A percentile compares a stretch with the other conserved stretches of the same genome.
Evolutionary conservation across 75 land plant genomes (phyloP).

Genomic region (Picea sitchensis): DNA sequence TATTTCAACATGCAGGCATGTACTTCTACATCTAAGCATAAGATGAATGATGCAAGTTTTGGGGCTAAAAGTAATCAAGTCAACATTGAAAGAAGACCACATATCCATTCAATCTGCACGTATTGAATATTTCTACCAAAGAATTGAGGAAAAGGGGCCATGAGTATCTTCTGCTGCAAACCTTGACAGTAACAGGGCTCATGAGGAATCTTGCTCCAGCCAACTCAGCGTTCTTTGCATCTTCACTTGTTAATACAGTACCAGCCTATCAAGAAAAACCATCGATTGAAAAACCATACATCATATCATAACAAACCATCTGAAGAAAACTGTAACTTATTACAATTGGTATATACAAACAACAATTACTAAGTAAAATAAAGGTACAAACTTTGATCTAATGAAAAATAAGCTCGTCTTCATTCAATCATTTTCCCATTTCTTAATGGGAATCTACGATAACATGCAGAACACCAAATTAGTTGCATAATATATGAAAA

Average conservation of each 20-base stretch:
- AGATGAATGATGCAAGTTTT: too few relatives aligned
- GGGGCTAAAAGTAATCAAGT: neutral
- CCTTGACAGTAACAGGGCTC: conserved; percentile 80
- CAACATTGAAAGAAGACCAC: too few relatives aligned
- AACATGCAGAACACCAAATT: too few relatives aligned
- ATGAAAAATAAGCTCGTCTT: too few relatives aligned
- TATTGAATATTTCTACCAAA: too few relatives aligned
- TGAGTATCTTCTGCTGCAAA: conserved; percentile 6
- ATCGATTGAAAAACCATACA: neutral
- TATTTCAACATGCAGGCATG: too few relatives aligned
- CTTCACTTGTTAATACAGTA: conserved; percentile 62
- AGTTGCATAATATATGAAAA: too few relatives aligned
- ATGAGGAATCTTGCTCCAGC: conserved; percentile 82
- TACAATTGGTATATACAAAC: neutral
- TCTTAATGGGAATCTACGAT: too few relatives aligned
- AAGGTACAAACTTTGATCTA: too few relatives aligned
- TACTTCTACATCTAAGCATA: too few relatives aligned
- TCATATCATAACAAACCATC: neutral
- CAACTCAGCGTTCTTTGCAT: conserved; percentile 62
- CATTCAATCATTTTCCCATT: too few relatives aligned
- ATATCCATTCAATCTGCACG: too few relatives aligned
- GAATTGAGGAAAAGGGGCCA: neutral
- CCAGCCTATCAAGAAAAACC: conserved; percentile 53
- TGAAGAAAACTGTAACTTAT: neutral
- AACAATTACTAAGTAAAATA: neutral